Evolutionary conservation across 2,329 filamentous ascomycete genomes (phyloP), one percentile per base, ranked within the genome.

Genomic region (Cercospora zeina): DNA sequence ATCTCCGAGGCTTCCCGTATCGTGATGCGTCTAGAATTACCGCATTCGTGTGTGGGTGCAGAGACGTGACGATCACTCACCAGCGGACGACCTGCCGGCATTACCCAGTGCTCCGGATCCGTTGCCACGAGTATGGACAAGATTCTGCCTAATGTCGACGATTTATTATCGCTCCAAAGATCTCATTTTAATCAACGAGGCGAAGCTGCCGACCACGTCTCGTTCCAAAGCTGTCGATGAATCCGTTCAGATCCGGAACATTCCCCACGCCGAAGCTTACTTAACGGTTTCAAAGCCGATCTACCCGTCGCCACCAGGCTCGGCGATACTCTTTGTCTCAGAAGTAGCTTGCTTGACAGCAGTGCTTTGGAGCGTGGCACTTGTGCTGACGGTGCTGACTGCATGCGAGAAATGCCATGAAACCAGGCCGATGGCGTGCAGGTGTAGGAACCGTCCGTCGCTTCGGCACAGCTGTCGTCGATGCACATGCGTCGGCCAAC

Each of bases 201-300:
- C 42, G 42, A 49, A 24, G 19, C 14, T 47, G 36, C 24, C 56
- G 56, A 36, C 49, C 42, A 31, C 45, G 42, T 58, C 51, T 51
- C 56, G 45, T 50, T 27, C 56, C 56, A 33, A 42, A 50, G 56
- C 56, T 21, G 56, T 51, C 45, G 56, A 36, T n/a, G 33, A 36
- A 50, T 3, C 33, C 49, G 50, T 54, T 54, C 62, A 45, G 54
- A 63, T 61, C 39, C 56, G 56, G 62, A 57, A 55, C 30, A 24
- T 27, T 39, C 45, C 50, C 19, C 14, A 34, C 14, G 54, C 21
- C 36, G 54, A 49, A 50, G 36, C 3, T n/a, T n/a, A 54, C n/a
- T n/a, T n/a, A 37, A 45, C 16, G 42, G 50, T 60, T 60, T 54
- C 36, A 54, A 36, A 58, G 30, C 45, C 56, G 45, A 24, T 11